phyloP scores from a whole-genome alignment of 1,284 basidiomycete species.

The Mrakiaceae sp. region DNA sequence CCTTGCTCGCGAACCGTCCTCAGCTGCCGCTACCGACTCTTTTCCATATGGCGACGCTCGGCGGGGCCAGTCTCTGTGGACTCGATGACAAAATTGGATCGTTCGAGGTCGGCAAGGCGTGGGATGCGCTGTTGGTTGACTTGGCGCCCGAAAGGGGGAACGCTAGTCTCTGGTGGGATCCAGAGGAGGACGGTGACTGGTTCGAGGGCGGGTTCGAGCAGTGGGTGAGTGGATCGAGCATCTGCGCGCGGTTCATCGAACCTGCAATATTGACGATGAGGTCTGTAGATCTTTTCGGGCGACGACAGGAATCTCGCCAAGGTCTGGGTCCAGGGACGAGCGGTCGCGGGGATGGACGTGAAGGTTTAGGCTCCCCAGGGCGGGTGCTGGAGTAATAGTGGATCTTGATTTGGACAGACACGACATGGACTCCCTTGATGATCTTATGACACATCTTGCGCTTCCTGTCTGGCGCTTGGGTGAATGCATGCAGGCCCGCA shows the following conservation, averaged over 20 bases:
- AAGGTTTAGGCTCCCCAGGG: not conserved
- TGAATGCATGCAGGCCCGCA: no score
- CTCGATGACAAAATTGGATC: slow-evolving; percentile 63
- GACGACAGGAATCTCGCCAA: slow-evolving; percentile 76
- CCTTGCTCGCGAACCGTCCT: slow-evolving; percentile 42
- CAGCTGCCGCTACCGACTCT: slow-evolving; percentile 52
- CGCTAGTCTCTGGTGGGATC: slow-evolving; percentile 38
- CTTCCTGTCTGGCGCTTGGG: no score
- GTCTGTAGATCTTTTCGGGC: slow-evolving; percentile 58
- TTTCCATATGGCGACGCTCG: slow-evolving; percentile 80
- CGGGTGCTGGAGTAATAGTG: no score
- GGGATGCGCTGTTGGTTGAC: slow-evolving; percentile 73
- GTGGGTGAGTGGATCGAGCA: slow-evolving; percentile 31
- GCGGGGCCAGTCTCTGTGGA: slow-evolving; percentile 75
- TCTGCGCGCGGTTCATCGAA: not conserved
- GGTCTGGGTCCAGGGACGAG: slow-evolving; percentile 73
- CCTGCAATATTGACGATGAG: slow-evolving; percentile 34
- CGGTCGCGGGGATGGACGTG: slow-evolving; percentile 52
- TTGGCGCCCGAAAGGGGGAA: slow-evolving; percentile 45
- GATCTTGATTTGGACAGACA: no score
- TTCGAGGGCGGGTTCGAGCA: slow-evolving; percentile 34
- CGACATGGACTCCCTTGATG: no score
- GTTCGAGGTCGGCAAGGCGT: slow-evolving; percentile 69
- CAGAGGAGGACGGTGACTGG: slow-evolving; percentile 29
- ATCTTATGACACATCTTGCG: no score